Base-by-base conservation (phyloP, 805 yeast genomes). In the Schwanniomyces pseudopolymorphus region DNA sequence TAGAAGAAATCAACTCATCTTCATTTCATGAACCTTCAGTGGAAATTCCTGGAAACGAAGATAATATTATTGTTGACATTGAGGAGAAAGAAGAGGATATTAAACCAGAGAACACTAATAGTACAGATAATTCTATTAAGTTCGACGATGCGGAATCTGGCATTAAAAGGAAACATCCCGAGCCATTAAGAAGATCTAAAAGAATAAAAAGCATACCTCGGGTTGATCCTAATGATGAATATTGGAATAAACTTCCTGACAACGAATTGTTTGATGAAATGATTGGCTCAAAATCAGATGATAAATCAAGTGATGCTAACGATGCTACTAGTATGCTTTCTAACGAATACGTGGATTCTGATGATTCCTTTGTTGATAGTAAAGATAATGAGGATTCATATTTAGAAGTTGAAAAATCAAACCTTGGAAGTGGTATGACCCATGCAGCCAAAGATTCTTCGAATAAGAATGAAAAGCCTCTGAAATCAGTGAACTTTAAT, bases 161-260 rank as follows among this genome's bases (percentile, higher is more conserved):
- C 3, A 14, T 20, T 31, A 31, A 31, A 14, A 14, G 35, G 16
- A 31, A 14, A 31, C 35, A 31, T 8, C 8, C 17, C 8, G 35
- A 31, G 10, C 19, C 43, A n/a, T 20, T 33, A 33, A 42, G 45
- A 36, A 33, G 43, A 20, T 42, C 46, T 13, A 46, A 33, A 37
- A 33, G 43, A 38, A 35, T 14, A 20, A 37, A 13, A 19, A 40
- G 19, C 13, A 24, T 9, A 40, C 16, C 26, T 42, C 27, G 47
- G 33, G 36, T 45, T 6, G 60, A 57, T 37, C 57, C 56, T 14
- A 58, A 59, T 42, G 60, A 55, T 42, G 60, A 52, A n/a, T 59
- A 60, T 33, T 59, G 60, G 62, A 42, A 56, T 22, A 55, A 57
- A 40, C 43, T 52, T 11, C 62, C 63, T 3, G 64, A 58, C 40